Conservation (phyloP, 75 land plant species). For the Pinus taeda region DNA sequence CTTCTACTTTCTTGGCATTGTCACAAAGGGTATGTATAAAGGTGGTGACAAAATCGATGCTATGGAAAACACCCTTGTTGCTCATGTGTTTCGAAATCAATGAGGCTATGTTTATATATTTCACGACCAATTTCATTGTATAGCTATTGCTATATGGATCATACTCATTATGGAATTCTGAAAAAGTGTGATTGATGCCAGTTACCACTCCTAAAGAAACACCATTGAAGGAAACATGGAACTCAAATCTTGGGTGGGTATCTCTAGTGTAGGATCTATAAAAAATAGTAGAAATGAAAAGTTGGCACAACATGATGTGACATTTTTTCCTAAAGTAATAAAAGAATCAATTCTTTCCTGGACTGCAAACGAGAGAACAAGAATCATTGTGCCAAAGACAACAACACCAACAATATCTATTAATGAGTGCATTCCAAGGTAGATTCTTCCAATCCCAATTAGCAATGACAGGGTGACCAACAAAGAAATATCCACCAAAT, state of each 20-base stretch:
- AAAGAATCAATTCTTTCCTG: slow-evolving; percentile 67
- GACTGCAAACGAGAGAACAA: slow-evolving; percentile 61
- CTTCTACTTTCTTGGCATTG: too few relatives aligned
- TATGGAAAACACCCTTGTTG: too few relatives aligned
- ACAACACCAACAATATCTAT: slow-evolving; percentile 76
- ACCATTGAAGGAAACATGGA: slow-evolving; percentile 81
- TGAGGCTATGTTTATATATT: too few relatives aligned
- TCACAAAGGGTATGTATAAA: too few relatives aligned
- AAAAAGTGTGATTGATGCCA: slow-evolving; percentile 74
- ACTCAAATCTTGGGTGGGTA: slow-evolving; percentile 91
- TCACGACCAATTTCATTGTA: too few relatives aligned
- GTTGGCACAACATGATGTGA: slow-evolving; percentile 63
- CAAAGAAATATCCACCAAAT: slow-evolving; percentile 26
- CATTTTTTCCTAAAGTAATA: slow-evolving; percentile 75
- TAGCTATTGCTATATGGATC: slow-evolving; percentile 17
- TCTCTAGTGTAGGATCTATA: slow-evolving; percentile 92
- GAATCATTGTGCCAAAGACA: slow-evolving; percentile 55
- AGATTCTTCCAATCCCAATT: slow-evolving; percentile 71
- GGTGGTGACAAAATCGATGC: too few relatives aligned
- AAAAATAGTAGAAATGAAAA: slow-evolving; percentile 71
- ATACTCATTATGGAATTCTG: slow-evolving; percentile 59
- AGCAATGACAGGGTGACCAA: slow-evolving; percentile 45
- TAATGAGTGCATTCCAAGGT: slow-evolving; percentile 92
- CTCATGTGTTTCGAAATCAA: too few relatives aligned
- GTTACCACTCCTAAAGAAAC: slow-evolving; percentile 89